A percentile compares a stretch with the other conserved stretches of the same genome.
Evolutionary conservation across 176 grass and related monocot species (phyloP).

Genomic region (Avena atlantica): DNA sequence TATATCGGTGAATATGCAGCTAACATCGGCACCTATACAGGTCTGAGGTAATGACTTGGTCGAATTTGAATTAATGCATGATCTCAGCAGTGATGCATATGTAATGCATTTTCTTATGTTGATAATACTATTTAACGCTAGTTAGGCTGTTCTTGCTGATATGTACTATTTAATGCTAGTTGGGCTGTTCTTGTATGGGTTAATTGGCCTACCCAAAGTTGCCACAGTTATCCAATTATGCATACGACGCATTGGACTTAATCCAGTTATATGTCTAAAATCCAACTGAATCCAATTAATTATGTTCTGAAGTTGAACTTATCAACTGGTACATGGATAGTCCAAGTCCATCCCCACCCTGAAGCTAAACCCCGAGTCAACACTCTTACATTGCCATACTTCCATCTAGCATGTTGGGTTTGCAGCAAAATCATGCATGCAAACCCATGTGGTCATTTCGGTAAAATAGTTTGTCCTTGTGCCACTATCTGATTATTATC

Average conservation of each 20-base stretch:
- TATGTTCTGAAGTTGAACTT: not conserved
- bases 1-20: not conserved
- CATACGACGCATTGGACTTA: not conserved
- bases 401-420: not conserved
- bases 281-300: not conserved
- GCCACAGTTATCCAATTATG: not conserved
- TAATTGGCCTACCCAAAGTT: not conserved
- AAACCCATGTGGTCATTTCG: not conserved
- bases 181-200: not conserved
- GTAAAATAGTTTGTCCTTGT: not conserved
- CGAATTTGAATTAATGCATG: not conserved
- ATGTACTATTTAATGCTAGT: not conserved
- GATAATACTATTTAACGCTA: not conserved
- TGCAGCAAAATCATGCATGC: constrained; percentile 17
- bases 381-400: not conserved
- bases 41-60: not conserved
- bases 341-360: not conserved
- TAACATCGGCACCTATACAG: not conserved
- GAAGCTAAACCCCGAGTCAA: not conserved
- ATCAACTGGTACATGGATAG: constrained; percentile 1
- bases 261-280: not conserved
- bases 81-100: not conserved
- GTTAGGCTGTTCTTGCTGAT: not conserved
- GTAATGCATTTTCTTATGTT: not conserved
- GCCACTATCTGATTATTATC: not conserved